These are phyloP conservation scores for Saccharomyces jurei DNA, from an alignment of 805 yeast species.

Conservation along the genomic window DNA sequence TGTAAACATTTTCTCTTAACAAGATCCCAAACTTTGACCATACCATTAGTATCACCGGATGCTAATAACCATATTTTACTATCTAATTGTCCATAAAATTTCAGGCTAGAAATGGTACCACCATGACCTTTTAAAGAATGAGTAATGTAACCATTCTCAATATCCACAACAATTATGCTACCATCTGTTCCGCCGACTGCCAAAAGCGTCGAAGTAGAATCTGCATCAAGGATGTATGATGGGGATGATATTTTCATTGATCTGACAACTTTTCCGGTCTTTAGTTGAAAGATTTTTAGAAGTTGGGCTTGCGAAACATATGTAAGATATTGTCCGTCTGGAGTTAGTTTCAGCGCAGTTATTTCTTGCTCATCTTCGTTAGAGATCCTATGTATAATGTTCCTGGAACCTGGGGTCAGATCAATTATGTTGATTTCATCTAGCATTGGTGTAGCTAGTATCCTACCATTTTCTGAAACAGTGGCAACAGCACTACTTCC, in stretches of 20 bases:
- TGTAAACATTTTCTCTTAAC: slow-evolving; percentile 61
- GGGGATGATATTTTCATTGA: slow-evolving; percentile 66
- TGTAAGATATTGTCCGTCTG: slow-evolving; percentile 64
- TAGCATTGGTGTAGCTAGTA: slow-evolving; percentile 71
- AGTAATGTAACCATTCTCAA: slow-evolving; percentile 78
- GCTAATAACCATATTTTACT: slow-evolving; percentile 69
- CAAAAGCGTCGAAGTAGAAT: slow-evolving; percentile 72
- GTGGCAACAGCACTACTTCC: slow-evolving; percentile 75
- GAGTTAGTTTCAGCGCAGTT: slow-evolving; percentile 67
- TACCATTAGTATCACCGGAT: slow-evolving; percentile 56
- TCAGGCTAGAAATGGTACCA: slow-evolving; percentile 69
- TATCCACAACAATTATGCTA: slow-evolving; percentile 81
- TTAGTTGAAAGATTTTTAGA: slow-evolving; percentile 49
- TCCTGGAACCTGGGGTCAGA: slow-evolving; percentile 34
- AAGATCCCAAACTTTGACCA: slow-evolving; percentile 54
- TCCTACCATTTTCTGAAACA: slow-evolving; percentile 49
- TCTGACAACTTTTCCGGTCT: slow-evolving; percentile 35
- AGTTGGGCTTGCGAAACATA: slow-evolving; percentile 79
- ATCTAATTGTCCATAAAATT: slow-evolving; percentile 67
- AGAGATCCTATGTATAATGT: slow-evolving; percentile 46
- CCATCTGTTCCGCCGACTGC: slow-evolving; percentile 97
- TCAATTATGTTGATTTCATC: slow-evolving; percentile 72
- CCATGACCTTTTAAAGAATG: slow-evolving; percentile 93
- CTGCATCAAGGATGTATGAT: slow-evolving; percentile 68
- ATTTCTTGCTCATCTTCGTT: slow-evolving; percentile 79